Conservation (phyloP, 768 basidiomycete species). For the Suillus placidus region DNA sequence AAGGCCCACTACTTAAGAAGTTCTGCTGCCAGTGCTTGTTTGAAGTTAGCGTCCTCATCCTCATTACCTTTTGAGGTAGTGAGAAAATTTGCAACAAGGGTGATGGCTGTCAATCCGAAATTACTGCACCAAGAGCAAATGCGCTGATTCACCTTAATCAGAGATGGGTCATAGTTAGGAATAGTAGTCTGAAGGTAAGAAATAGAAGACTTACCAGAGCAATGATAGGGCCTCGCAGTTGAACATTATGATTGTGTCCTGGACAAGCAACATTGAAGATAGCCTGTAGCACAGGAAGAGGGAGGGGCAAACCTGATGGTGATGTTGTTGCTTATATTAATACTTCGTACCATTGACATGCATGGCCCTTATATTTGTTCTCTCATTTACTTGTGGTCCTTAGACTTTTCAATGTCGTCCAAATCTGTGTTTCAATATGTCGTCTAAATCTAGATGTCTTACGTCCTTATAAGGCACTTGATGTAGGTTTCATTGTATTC, state of each 20-base stretch:
- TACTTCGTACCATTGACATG: too few species aligned
- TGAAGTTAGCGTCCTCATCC: neutral
- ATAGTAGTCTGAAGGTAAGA: neutral
- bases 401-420: too few species aligned
- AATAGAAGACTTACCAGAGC: conserved; percentile 11
- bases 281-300: too few species aligned
- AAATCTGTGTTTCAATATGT: too few species aligned
- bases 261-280: conserved; percentile 16
- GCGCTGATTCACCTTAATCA: conserved; percentile 3
- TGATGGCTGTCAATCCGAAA: conserved; percentile 11
- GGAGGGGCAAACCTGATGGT: too few species aligned
- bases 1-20: conserved; percentile 5
- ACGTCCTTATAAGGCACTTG: too few species aligned
- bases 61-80: neutral
- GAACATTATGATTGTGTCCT: conserved; percentile 8
- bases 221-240: conserved; percentile 5
- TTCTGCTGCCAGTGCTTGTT: neutral
- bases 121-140: conserved; percentile 14
- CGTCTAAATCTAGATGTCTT: too few species aligned
- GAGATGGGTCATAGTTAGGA: neutral
- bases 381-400: too few species aligned
- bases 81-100: conserved; percentile 12
- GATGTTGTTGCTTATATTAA: too few species aligned
- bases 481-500: too few species aligned
- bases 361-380: too few species aligned